Percentiles rank a stretch among this genome's conserved stretches.
phyloP scores from a whole-genome alignment of 1,139 yeast species.

The Zygosaccharomyces sapae region DNA sequence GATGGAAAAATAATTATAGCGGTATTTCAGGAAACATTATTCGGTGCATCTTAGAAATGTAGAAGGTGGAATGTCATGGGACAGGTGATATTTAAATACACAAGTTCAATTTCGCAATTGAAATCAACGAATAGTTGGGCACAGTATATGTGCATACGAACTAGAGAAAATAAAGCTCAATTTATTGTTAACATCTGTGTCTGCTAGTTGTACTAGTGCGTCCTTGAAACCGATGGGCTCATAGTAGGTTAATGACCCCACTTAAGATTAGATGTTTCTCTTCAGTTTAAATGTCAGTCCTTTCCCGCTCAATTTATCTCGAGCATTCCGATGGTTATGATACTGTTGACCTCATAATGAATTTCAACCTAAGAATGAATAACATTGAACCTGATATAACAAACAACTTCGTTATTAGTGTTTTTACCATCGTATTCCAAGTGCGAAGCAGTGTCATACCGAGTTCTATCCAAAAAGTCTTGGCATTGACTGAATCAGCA shows the following conservation, averaged over 20 bases:
- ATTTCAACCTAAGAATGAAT: conserved; percentile 60
- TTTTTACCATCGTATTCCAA: conserved; percentile 68
- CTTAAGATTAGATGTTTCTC: conserved; percentile 90
- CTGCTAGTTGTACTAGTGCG: conserved; percentile 1
- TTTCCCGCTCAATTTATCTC: conserved; percentile 59
- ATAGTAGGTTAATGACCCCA: conserved; percentile 77
- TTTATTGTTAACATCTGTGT: neutral
- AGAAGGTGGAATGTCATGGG: conserved; percentile 29
- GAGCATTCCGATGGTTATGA: conserved; percentile 87
- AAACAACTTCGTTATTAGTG: conserved; percentile 62
- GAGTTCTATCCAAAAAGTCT: conserved; percentile 63
- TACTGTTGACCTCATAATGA: conserved; percentile 48
- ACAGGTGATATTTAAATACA: conserved; percentile 16
- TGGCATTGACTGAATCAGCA: conserved; percentile 65
- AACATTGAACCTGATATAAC: conserved; percentile 93
- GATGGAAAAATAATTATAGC: conserved; percentile 20
- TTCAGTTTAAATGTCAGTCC: conserved; percentile 69
- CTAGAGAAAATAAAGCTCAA: neutral
- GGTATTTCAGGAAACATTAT: conserved; percentile 33
- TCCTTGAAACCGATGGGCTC: conserved; percentile 41
- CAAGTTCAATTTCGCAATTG: conserved; percentile 19
- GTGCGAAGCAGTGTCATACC: conserved; percentile 76
- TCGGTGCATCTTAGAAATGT: conserved; percentile 27
- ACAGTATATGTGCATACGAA: conserved; percentile 6
- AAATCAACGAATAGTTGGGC: conserved; percentile 17